Evolutionary conservation across 2,329 filamentous ascomycete species (phyloP).

Genomic region (Diaporthe ampelina): DNA sequence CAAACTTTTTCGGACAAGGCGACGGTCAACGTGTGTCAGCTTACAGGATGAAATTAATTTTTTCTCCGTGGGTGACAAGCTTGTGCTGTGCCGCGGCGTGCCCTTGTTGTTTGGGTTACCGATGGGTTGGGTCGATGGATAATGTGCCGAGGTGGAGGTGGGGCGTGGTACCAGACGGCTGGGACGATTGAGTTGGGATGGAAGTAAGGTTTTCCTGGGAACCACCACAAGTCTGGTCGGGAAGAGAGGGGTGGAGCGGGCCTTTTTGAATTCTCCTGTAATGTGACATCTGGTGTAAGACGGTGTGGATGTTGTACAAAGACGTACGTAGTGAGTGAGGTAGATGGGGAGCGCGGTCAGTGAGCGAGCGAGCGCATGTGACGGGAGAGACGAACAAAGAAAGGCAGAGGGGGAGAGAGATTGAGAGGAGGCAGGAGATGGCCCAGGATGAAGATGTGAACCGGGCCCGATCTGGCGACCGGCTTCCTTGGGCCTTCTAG

Average conservation of each 20-base stretch:
- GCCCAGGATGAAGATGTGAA: slow-evolving; percentile 11
- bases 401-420: background rate
- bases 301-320: slow-evolving; percentile 9
- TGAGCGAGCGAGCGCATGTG: slow-evolving; percentile 8
- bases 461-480: slow-evolving; percentile 23
- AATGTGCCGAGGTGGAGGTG: slow-evolving; percentile 40
- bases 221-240: slow-evolving; percentile 8
- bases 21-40: background rate
- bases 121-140: slow-evolving; percentile 36
- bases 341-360: background rate
- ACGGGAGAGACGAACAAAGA: background rate
- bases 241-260: slow-evolving; percentile 15
- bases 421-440: background rate
- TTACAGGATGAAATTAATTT: slow-evolving; percentile 13
- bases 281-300: slow-evolving; percentile 21
- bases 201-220: slow-evolving; percentile 26
- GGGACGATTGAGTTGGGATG: slow-evolving; percentile 32
- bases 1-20: background rate
- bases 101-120: slow-evolving; percentile 34
- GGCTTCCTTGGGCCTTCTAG: slow-evolving; percentile 39
- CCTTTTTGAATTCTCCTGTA: slow-evolving; percentile 23
- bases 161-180: slow-evolving; percentile 39
- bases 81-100: slow-evolving; percentile 12
- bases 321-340: background rate
- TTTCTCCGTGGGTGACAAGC: background rate